Evolutionary conservation across 2,329 filamentous ascomycete species (phyloP).

Genomic region (Clathrospora elynae): DNA sequence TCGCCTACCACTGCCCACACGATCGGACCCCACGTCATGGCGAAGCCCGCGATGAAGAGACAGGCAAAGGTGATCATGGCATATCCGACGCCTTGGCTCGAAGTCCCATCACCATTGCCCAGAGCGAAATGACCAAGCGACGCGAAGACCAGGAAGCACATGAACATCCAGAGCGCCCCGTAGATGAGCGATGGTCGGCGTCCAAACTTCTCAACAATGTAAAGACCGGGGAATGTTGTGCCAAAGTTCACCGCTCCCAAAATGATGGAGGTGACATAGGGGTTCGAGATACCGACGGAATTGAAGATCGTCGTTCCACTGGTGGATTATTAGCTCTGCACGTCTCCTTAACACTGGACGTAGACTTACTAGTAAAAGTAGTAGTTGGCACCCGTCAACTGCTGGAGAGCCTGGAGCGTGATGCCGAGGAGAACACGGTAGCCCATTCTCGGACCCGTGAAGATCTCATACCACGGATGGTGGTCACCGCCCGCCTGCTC

Average conservation of each 20-base stretch:
- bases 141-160: constrained; percentile 63
- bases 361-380: constrained; percentile 64
- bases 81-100: constrained; percentile 56
- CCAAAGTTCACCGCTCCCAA: constrained; percentile 56
- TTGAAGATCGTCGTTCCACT: constrained; percentile 55
- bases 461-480: constrained; percentile 60
- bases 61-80: constrained; percentile 72
- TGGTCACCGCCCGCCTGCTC: constrained; percentile 51
- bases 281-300: constrained; percentile 49
- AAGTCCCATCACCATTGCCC: constrained; percentile 36
- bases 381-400: constrained; percentile 71
- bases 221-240: constrained; percentile 54
- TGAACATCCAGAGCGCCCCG: constrained; percentile 56
- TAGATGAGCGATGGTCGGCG: constrained; percentile 53
- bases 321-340: too few species aligned
- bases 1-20: constrained; percentile 73
- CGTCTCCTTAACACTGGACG: too few species aligned
- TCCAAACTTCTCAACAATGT: constrained; percentile 55
- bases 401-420: constrained; percentile 67
- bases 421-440: constrained; percentile 69
- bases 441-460: constrained; percentile 69
- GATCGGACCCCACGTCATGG: constrained; percentile 72
- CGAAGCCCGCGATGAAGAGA: constrained; percentile 69
- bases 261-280: constrained; percentile 56
- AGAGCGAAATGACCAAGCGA: constrained; percentile 55